Conservation (phyloP, 768 basidiomycete species). For the Candolleomyces eurysporus region DNA sequence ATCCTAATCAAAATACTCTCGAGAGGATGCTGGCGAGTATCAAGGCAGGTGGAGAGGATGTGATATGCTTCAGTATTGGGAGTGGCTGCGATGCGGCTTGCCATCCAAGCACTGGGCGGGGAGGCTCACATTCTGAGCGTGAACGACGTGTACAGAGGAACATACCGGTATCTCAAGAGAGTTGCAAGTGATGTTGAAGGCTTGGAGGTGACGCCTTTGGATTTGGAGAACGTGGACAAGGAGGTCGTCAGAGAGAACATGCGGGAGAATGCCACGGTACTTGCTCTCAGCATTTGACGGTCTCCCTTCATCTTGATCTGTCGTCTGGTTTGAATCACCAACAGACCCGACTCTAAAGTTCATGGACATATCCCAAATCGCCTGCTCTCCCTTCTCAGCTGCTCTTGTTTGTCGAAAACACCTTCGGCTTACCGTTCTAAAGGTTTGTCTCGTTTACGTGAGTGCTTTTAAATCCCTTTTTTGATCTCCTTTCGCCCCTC, state of each 20-base stretch:
- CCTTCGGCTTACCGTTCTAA: constrained; percentile 93
- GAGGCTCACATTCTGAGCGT: constrained; percentile 82
- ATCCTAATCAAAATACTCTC: constrained; percentile 82
- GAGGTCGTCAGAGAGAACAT: constrained; percentile 50
- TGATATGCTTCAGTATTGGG: too few relatives aligned
- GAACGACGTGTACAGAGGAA: constrained; percentile 94
- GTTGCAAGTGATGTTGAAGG: constrained; percentile 65
- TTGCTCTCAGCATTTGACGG: constrained; percentile 12
- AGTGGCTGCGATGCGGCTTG: too few relatives aligned
- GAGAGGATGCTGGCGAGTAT: constrained; percentile 77
- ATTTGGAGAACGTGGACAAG: constrained; percentile 71
- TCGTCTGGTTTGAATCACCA: constrained; percentile 93
- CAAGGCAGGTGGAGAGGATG: constrained; percentile 77
- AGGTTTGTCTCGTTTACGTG: too few relatives aligned
- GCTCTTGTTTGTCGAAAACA: constrained; percentile 89
- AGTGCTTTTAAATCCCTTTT: too few relatives aligned
- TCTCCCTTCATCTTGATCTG: not conserved
- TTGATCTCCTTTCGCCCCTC: too few relatives aligned
- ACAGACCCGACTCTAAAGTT: constrained; percentile 93
- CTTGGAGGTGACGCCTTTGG: constrained; percentile 73
- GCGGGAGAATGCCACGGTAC: constrained; percentile 72
- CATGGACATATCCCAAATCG: constrained; percentile 72
- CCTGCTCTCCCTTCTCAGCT: constrained; percentile 64
- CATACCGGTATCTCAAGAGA: constrained; percentile 75
- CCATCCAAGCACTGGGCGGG: too few relatives aligned